Base-by-base conservation (phyloP, 805 yeast genomes). In the Jamesozyma spencerorum region DNA sequence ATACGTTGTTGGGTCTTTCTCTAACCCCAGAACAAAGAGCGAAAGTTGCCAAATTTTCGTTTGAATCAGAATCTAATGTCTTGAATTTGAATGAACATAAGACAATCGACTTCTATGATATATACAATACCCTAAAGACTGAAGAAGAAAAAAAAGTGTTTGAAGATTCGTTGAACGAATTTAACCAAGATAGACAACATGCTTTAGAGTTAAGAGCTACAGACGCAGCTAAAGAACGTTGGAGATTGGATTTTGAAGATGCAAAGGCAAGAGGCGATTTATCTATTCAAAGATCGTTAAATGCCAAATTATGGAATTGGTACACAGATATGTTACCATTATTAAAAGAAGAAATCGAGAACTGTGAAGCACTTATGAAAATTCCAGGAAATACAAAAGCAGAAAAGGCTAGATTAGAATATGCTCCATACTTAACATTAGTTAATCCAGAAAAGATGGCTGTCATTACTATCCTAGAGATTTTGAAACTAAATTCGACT, bases 251-350 rank as follows among this genome's bases (percentile, higher is more conserved):
- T 47, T 81, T 75, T 50, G 94, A 85, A 51, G 77, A 74, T 39
- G 70, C 77, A 54, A 68, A 69, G 43, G 68, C 71, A 36, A 70
- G 81, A 48, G 85, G 85, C 18, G 76, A 70, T 11, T 54, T 74
- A 39, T 58, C 75, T 3, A 60, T 77, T 30, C 73, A 76, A 35
- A 74, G 76, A 43, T 72, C 76, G 11, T 65, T 88, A 31, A 87
- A 86, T 43, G 79, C 78, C 1, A 78, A 79, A 48, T 64, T 92
- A 31, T 92, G 86, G 75, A 74, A 75, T 44, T 92, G 98, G 98
- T 81, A 81, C 48, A 70, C 71, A 39, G 78, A 75, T 36, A 70
- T 88, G 73, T 60, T 78, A 24, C 92, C 94, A 0, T 64, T 78
- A 38, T 72, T 92, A 12, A 65, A 75, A 46, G 74, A 75, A 46